Evolutionary conservation across 2,329 filamentous ascomycete species (phyloP), one percentile per base, ranked within the genome.

Genomic region (Hypoxylon sp.): DNA sequence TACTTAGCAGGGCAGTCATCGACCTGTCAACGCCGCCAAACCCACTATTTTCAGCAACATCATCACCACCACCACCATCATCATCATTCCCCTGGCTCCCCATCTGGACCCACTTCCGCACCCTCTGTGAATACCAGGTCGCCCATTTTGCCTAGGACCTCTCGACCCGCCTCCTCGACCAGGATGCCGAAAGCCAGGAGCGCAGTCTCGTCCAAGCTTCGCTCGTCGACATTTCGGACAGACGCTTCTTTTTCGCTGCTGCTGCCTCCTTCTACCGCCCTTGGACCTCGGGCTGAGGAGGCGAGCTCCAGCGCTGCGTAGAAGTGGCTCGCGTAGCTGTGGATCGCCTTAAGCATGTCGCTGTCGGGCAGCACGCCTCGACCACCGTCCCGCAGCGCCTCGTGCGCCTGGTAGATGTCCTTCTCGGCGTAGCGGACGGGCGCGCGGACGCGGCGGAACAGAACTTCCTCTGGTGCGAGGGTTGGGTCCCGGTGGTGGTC

Each of bases 201-300:
- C 3, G 91, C 91, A 12, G 91, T 93, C 79, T 93, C 92, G 73
- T 95, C 91, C 85, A 95, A 87, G 76, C 87, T 91, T 68, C 83
- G 76, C 74, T 86, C 83, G 64, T 86, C 82, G 36, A 84, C 71
- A 54, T 61, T 65, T 33, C 56, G 48, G 50, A n/a, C 55, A 30
- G 16, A 48, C 33, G 24, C 24, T 36, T 65, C n/a, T n/a, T n/a
- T n/a, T n/a, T n/a, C n/a, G n/a, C n/a, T n/a, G n/a, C n/a, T n/a
- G n/a, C n/a, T 50, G 24, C 38, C 50, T 16, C 4, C n/a, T 16
- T 36, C 32, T 36, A 14, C 32, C 12, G 11, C 32, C 2, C 36
- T n/a, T 54, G 53, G 68, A n/a, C 51, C 51, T 28, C 26, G 36
- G 24, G 50, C 2, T 16, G 30, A 14, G 64, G 63, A 62, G 24